Base-by-base conservation (phyloP, 345 rosid species). In the Limnanthes douglasii region DNA sequence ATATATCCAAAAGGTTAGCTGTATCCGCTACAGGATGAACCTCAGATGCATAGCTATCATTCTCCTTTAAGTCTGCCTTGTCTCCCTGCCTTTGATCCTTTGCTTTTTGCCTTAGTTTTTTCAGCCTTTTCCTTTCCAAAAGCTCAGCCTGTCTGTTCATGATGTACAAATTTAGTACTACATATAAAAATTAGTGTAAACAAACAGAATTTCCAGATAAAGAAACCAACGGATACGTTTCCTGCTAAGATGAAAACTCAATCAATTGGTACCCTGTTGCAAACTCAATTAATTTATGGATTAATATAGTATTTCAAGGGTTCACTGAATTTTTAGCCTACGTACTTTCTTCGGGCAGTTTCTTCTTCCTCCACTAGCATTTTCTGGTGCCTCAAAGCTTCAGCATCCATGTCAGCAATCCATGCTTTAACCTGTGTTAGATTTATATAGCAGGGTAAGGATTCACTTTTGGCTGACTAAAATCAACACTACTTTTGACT, bases 311-410 rank as follows among this genome's bases (percentile, higher is more conserved):
- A 27, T 43, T 34, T 31, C 22, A 11, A 19, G 32, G 25, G 29
- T 20, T 9, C 41, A 44, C 8, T 33, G 57, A 50, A 26, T 17
- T 21, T 34, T 7, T 25, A 16, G 47, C 21, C 41, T 30, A 45
- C 21, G 16, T 50, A 85, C 99, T 93, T 92, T 65, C 70, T 75
- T 52, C 53, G 86, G 26, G 88, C 83, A 51, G 93, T 93, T 69
- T 85, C 99, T 67, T 92, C 96, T 62, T 92, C 99, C 63, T 85
- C 94, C 57, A 92, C 69, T 16, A 85, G 71, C 62, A 80, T 57
- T 50, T 81, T 75, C 69, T 92, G 93, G 63, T 85, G 81, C 62
- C 93, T 69, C 62, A 85, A 51, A 46, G 96, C 94, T 64, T 85
- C 94, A 14, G 88, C 94, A 50, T 85, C 99, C 70, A 78, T 75